These are phyloP conservation scores for Lipomyces yamanashiensis DNA, from an alignment of 805 yeast genomes.

Conservation along the genomic window DNA sequence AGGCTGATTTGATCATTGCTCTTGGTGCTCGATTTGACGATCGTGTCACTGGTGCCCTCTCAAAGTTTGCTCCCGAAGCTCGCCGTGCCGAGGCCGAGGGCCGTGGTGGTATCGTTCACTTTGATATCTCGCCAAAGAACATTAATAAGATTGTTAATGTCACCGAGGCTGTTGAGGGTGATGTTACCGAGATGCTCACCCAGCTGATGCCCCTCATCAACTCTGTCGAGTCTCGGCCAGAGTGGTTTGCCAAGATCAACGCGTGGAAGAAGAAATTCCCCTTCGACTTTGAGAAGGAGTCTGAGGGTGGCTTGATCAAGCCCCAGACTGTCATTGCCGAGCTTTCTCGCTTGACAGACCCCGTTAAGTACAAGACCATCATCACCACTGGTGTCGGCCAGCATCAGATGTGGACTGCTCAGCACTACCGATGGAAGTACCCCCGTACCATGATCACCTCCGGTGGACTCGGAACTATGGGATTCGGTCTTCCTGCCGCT, in stretches of 20 bases:
- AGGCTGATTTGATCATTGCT: slow-evolving; percentile 90
- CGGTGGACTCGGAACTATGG: slow-evolving; percentile 99
- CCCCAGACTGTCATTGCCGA: slow-evolving; percentile 91
- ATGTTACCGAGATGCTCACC: slow-evolving; percentile 78
- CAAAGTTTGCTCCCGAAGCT: slow-evolving; percentile 93
- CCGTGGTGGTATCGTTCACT: slow-evolving; percentile 95
- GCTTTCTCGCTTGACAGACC: slow-evolving; percentile 71
- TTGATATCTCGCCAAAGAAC: slow-evolving; percentile 94
- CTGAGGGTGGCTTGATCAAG: slow-evolving; percentile 63
- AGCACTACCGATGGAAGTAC: slow-evolving; percentile 89
- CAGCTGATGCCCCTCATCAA: slow-evolving; percentile 72
- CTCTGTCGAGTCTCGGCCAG: slow-evolving; percentile 65
- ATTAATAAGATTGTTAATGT: slow-evolving; percentile 94
- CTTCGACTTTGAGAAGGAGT: slow-evolving; percentile 73
- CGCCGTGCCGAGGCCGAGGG: slow-evolving; percentile 83
- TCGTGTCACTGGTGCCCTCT: slow-evolving; percentile 87
- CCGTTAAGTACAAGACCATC: slow-evolving; percentile 70
- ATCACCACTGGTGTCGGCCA: slow-evolving; percentile 99
- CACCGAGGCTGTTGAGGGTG: slow-evolving; percentile 96
- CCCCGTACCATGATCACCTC: slow-evolving; percentile 97
- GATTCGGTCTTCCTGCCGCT: slow-evolving; percentile 95
- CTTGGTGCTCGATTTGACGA: slow-evolving; percentile 98
- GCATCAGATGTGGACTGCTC: slow-evolving; percentile 99
- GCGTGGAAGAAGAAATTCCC: slow-evolving; percentile 90
- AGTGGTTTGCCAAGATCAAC: slow-evolving; percentile 76